These are phyloP conservation scores for Paracamarosporium sp. DNA, from an alignment of 2,329 filamentous ascomycete genomes.

Conservation along the genomic window DNA sequence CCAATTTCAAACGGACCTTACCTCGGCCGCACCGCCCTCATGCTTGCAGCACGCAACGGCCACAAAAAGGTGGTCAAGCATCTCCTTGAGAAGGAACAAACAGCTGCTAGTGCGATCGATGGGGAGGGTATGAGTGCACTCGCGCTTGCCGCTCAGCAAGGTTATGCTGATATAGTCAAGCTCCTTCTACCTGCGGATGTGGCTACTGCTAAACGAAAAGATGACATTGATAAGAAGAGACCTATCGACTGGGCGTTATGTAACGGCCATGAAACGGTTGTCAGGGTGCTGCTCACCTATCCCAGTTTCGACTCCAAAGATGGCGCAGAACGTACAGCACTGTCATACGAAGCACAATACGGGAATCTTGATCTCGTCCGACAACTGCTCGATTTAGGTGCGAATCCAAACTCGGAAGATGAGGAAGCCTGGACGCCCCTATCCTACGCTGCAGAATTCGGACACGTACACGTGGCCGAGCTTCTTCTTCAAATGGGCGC, in stretches of 20 bases:
- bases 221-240: background rate
- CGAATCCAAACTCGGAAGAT: background rate
- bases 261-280: background rate
- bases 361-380: background rate
- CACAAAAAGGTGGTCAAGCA: background rate
- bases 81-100: background rate
- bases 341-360: background rate
- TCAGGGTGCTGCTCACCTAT: background rate
- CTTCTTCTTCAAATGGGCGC: slow-evolving; percentile 2
- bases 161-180: background rate
- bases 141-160: background rate
- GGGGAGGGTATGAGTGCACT: background rate
- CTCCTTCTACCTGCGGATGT: background rate
- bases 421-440: background rate
- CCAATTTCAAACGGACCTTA: background rate
- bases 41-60: slow-evolving; percentile 1
- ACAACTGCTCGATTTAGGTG: background rate
- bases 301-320: slow-evolving; percentile 2
- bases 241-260: background rate
- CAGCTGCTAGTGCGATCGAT: background rate
- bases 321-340: background rate
- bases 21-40: slow-evolving; percentile 4
- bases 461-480: background rate
- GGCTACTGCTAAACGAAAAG: background rate
- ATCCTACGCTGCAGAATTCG: background rate